Evolutionary conservation across 257 asterid genomes (phyloP).

Genomic region (Galeopsis tetrahit): DNA sequence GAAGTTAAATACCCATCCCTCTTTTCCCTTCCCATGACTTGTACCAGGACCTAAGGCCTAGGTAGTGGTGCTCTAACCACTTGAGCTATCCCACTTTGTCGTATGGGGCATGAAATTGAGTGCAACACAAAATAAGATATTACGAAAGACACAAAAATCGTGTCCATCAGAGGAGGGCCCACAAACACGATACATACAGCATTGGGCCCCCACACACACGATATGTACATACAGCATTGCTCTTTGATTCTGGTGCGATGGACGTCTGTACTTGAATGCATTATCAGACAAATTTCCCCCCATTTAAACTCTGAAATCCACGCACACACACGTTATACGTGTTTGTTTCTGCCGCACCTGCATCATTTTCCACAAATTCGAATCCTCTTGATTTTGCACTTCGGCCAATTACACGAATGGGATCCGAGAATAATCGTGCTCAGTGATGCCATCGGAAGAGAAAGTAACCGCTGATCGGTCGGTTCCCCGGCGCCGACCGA

Average conservation of each 20-base stretch:
- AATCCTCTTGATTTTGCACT: not conserved
- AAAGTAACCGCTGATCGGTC: not conserved
- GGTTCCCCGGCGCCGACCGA: conserved; percentile 15
- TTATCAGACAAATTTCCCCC: conserved; percentile 32
- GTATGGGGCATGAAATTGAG: conserved; percentile 43
- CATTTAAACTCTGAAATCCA: not conserved
- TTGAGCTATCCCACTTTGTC: too few species aligned
- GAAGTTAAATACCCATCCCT: too few species aligned
- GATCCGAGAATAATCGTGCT: conserved; percentile 7
- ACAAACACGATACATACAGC: not conserved
- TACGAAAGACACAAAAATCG: not conserved
- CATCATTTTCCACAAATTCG: not conserved
- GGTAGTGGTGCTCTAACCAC: too few species aligned
- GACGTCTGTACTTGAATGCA: conserved; percentile 21
- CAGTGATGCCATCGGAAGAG: conserved; percentile 34
- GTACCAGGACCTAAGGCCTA: too few species aligned
- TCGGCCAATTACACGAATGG: conserved; percentile 6
- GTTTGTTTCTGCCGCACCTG: not conserved
- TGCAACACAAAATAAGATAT: not conserved
- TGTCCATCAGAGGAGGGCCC: not conserved
- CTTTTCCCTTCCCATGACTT: too few species aligned
- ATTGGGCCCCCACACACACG: conserved; percentile 7
- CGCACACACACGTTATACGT: conserved; percentile 19
- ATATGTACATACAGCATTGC: conserved; percentile 4
- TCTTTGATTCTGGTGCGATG: conserved; percentile 9